These are phyloP conservation scores for Lichtheimia ornata DNA, from an alignment of 371 early-diverging fungal genomes.

Conservation along the genomic window DNA sequence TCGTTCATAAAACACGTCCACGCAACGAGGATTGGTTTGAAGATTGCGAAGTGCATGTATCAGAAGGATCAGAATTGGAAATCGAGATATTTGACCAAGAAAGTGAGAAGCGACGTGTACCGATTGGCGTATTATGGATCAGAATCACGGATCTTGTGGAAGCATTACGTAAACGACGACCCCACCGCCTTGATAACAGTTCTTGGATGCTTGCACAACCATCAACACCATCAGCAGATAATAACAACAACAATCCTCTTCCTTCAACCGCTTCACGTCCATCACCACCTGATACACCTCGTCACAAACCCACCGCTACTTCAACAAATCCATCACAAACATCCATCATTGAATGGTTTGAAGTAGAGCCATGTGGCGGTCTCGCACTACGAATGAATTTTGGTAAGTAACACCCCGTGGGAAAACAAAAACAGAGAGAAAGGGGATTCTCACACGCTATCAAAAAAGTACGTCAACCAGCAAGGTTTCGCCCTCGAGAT, in stretches of 20 bases:
- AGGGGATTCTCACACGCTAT: neutral
- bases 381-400: slow-evolving; percentile 79
- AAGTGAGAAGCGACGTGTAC: slow-evolving; percentile 54
- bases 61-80: slow-evolving; percentile 92
- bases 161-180: slow-evolving; percentile 68
- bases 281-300: neutral
- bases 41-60: slow-evolving; percentile 79
- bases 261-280: neutral
- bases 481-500: slow-evolving; percentile 60
- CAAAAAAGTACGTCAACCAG: slow-evolving; percentile 27
- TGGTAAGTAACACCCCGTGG: slow-evolving; percentile 37
- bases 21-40: slow-evolving; percentile 75
- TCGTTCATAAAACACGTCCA: slow-evolving; percentile 65
- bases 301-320: neutral
- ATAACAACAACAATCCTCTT: neutral
- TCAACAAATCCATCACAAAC: neutral
- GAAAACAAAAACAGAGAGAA: no score
- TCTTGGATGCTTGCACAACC: neutral
- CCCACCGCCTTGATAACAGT: slow-evolving; percentile 20
- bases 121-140: slow-evolving; percentile 84
- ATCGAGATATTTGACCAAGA: slow-evolving; percentile 76
- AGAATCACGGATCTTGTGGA: slow-evolving; percentile 80
- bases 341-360: slow-evolving; percentile 67
- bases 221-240: neutral
- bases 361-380: slow-evolving; percentile 92